Percentiles rank a stretch among this genome's conserved stretches.
phyloP scores from a whole-genome alignment of 495 filamentous ascomycete genomes.

The Diplogelasinospora grovesii region DNA sequence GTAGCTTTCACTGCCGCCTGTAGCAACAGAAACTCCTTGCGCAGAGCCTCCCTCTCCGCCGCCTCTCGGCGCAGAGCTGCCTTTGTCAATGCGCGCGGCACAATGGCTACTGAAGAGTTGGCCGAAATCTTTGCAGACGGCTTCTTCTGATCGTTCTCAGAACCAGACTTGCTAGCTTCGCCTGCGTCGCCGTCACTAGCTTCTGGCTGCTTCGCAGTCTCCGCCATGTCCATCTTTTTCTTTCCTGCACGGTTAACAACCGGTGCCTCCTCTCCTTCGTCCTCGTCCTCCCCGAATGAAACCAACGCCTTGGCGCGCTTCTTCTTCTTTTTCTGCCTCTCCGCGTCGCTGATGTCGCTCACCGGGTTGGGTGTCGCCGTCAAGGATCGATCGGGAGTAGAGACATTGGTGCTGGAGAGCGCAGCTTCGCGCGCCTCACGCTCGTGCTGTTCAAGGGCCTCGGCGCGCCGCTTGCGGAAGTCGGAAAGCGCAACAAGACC shows the following conservation, averaged over 20 bases:
- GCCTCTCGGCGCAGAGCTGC: conserved; percentile 74
- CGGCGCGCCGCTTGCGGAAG: conserved; percentile 93
- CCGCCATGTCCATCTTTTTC: conserved; percentile 39
- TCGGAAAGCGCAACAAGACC: conserved; percentile 88
- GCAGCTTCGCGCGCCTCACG: conserved; percentile 66
- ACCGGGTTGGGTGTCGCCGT: conserved; percentile 33
- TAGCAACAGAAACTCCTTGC: conserved; percentile 75
- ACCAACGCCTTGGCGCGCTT: conserved; percentile 33
- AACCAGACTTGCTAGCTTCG: conserved; percentile 8
- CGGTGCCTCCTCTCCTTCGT: conserved; percentile 12
- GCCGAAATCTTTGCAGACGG: conserved; percentile 46
- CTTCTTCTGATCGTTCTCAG: neutral
- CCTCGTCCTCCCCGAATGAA: conserved; percentile 36
- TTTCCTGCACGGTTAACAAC: conserved; percentile 33
- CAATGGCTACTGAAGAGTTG: conserved; percentile 59
- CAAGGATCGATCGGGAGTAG: conserved; percentile 33
- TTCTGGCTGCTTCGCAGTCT: neutral
- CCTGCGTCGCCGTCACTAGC: conserved; percentile 26
- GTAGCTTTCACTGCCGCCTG: conserved; percentile 86
- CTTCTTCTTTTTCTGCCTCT: conserved; percentile 32
- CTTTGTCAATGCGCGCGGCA: conserved; percentile 81
- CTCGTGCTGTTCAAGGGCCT: conserved; percentile 86
- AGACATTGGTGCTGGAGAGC: conserved; percentile 31
- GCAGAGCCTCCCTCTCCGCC: conserved; percentile 69
- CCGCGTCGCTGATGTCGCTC: conserved; percentile 39